phyloP scores from a whole-genome alignment of 164 flowering plant species.

The Tetrastigma voinierianum region DNA sequence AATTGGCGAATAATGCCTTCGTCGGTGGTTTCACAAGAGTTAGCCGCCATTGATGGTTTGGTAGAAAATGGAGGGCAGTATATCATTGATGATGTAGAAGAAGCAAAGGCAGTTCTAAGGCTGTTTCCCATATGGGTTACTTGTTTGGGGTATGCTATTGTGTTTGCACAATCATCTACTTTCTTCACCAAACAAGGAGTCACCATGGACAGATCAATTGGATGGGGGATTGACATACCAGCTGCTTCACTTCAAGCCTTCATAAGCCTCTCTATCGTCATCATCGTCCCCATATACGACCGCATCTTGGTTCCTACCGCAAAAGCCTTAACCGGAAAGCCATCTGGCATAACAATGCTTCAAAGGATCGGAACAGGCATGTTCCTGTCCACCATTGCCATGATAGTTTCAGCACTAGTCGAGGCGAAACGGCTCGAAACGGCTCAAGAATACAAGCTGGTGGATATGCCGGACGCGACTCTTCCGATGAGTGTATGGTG shows the following conservation, averaged over 20 bases:
- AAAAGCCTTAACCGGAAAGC: slow-evolving; percentile 6
- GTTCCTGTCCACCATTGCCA: slow-evolving; percentile 5
- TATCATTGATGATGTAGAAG: too few species aligned
- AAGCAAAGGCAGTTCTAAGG: too few species aligned
- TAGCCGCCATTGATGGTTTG: slow-evolving; percentile 3
- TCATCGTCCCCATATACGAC: slow-evolving; percentile 22
- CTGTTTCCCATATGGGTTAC: too few species aligned
- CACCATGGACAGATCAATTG: slow-evolving; percentile 23
- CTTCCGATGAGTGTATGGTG: slow-evolving; percentile 22
- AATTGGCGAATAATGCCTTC: slow-evolving; percentile 11
- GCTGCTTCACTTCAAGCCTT: slow-evolving; percentile 24
- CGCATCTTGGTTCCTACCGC: slow-evolving; percentile 21
- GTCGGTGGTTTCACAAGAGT: slow-evolving; percentile 5
- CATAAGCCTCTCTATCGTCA: slow-evolving; percentile 6
- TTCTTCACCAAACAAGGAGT: slow-evolving; percentile 31
- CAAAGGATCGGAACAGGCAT: slow-evolving; percentile 30
- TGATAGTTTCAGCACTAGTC: slow-evolving; percentile 20
- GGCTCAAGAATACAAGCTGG: slow-evolving; percentile 10
- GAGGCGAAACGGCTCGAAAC: slow-evolving; percentile 11
- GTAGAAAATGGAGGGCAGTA: slow-evolving; percentile 23
- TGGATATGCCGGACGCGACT: slow-evolving; percentile 9
- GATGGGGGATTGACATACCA: slow-evolving; percentile 9
- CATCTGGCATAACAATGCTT: slow-evolving; percentile 24
- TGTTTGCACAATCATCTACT: too few species aligned
- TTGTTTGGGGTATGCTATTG: too few species aligned